Evolutionary conservation across 2,329 filamentous ascomycete species (phyloP), one percentile per base, ranked within the genome.

Genomic region (Colletotrichum sp.): DNA sequence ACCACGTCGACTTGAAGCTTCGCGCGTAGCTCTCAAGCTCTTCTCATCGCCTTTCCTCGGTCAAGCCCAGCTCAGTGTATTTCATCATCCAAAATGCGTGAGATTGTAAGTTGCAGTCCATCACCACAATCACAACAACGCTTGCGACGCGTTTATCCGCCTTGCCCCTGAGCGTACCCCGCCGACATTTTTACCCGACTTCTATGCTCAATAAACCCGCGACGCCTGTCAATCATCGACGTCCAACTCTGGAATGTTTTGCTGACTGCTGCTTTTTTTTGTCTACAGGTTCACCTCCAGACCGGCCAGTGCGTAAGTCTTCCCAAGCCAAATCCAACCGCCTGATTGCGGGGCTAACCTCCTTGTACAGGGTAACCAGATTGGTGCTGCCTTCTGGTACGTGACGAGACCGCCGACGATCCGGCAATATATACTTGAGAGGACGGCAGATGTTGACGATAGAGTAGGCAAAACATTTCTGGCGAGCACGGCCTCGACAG

Each of bases 311-410:
- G 97, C 92, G 96, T 98, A 89, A 89, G 89, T 90, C 66, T 67
- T 65, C 78, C 73, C 22, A 57, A 67, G 30, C 48, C 59, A n/a
- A 64, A 34, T 44, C 57, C n/a, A 55, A 57, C 55, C 22, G 30
- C 34, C 44, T 60, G 48, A 59, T 57, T 77, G 77, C 75, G 79
- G 74, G 76, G 81, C 86, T 89, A 82, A 90, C 84, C 79, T 68
- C 77, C n/a, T 83, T 77, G 78, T 72, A 82, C 84, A 98, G 96
- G 97, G 97, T 93, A 99, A 99, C 95, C 97, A 99, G 95, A 98
- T 99, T 83, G 97, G 97, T 96, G 97, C 97, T 92, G 97, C 97
- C 90, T 99, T 99, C 93, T 99, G 97, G 94, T 95, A 89, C 82
- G 92, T 90, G 76, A 52, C 72, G 60, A 71, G 36, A 55, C 5